Base-by-base conservation (phyloP, 352 stramenopile species). In the Pythium aphanidermatum region DNA sequence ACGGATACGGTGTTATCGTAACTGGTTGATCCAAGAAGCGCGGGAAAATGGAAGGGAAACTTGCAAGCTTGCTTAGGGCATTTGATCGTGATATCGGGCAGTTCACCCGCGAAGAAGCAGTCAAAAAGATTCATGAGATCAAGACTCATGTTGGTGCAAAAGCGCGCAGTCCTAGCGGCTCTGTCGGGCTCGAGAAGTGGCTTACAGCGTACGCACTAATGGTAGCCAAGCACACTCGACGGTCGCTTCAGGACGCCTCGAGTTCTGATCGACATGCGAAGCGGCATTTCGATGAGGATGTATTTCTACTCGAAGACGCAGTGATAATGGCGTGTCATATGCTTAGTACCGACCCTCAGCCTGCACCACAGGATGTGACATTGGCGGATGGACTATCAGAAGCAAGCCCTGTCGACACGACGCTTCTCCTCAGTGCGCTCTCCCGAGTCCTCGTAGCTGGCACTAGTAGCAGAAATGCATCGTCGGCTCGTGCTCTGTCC, bases 351-450 rank as follows among this genome's bases (percentile, higher is more conserved):
- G 38, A 29, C 41, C 19, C 28, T 29, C 28, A n/a, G n/a, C n/a
- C n/a, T n/a, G n/a, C n/a, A n/a, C n/a, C n/a, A n/a, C n/a, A n/a
- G n/a, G n/a, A n/a, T n/a, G n/a, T n/a, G n/a, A n/a, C 11, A 21
- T n/a, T n/a, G 23, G n/a, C 34, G 19, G 7, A 17, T 23, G 26
- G 21, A 36, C 26, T 27, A 36, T 13, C 26, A 14, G n/a, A 25
- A n/a, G 6, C 28, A 27, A 36, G 40, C 20, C 5, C 19, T 14
- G 43, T 44, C 1, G 51, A 60, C 24, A 14, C 30, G n/a, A 35
- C 44, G 37, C 44, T 32, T 19, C 16, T 74, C 1, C 58, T 46
- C 34, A 46, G 23, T 17, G 49, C 61, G 8, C 61, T 62, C 25
- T 32, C 41, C 21, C 41, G 20, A 9, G 34, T 76, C 8, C 26